Conservation (phyloP, 75 land plant genomes). For the Adiantum capillusveneris region DNA sequence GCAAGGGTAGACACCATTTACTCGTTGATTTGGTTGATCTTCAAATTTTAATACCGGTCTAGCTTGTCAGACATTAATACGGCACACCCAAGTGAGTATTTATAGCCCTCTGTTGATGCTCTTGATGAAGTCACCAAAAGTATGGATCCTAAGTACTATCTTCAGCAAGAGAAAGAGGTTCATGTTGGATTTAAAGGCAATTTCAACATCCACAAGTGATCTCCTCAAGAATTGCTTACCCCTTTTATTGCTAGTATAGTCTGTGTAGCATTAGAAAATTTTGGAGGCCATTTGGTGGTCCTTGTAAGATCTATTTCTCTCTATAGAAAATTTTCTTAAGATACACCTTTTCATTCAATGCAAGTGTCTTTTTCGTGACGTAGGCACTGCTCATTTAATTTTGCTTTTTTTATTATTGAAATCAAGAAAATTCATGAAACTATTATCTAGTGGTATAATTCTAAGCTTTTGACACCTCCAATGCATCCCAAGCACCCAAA, state of each 20-base stretch:
- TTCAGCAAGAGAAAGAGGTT: conserved; percentile 73
- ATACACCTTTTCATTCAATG: too few relatives aligned
- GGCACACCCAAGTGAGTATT: conserved; percentile 68
- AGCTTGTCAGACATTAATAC: conserved; percentile 81
- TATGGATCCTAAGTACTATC: conserved; percentile 62
- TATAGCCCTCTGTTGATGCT: conserved; percentile 86
- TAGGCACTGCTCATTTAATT: too few relatives aligned
- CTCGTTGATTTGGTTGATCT: conserved; percentile 76
- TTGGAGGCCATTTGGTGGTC: too few relatives aligned
- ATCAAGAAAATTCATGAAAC: too few relatives aligned
- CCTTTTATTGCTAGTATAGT: conserved; percentile 94
- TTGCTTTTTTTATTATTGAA: too few relatives aligned
- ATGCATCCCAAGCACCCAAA: too few relatives aligned
- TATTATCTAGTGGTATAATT: too few relatives aligned
- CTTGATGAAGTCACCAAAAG: conserved; percentile 54
- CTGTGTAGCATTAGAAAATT: too few relatives aligned
- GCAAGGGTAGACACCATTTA: conserved; percentile 50
- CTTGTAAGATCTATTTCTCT: too few relatives aligned
- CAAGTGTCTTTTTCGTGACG: too few relatives aligned
- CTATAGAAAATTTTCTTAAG: too few relatives aligned
- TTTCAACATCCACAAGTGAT: conserved; percentile 86
- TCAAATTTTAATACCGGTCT: conserved; percentile 49
- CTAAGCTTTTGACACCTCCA: too few relatives aligned
- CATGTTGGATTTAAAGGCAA: conserved; percentile 93
- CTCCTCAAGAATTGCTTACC: conserved; percentile 88